Conservation (phyloP, 345 rosid genomes). For the Cardamine chenopodiifolia region DNA sequence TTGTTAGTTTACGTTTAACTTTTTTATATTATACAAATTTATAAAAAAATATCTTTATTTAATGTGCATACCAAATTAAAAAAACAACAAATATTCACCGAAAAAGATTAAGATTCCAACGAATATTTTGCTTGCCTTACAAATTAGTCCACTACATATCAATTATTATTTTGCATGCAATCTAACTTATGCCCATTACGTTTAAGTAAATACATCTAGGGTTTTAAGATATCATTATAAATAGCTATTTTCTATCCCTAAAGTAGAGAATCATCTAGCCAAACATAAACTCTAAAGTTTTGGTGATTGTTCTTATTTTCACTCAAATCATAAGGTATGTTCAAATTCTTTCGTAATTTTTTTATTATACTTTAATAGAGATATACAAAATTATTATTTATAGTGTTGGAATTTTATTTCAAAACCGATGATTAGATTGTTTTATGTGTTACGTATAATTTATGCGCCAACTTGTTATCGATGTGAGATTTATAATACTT, state of each 20-base stretch:
- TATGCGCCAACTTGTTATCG: too few relatives aligned
- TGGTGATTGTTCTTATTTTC: not conserved
- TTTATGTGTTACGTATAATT: too few relatives aligned
- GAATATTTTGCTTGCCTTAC: too few relatives aligned
- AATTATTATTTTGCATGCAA: too few relatives aligned
- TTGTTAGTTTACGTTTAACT: too few relatives aligned
- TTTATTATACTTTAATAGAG: not conserved
- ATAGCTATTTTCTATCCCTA: not conserved
- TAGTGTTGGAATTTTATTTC: not conserved
- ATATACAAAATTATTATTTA: not conserved
- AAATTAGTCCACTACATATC: not conserved
- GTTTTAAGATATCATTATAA: not conserved
- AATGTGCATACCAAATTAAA: not conserved
- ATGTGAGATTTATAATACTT: too few relatives aligned
- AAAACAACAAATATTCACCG: too few relatives aligned
- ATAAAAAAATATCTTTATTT: too few relatives aligned
- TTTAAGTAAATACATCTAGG: not conserved
- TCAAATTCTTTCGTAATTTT: not conserved
- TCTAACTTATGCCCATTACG: not conserved
- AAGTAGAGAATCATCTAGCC: not conserved
- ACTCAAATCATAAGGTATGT: not conserved
- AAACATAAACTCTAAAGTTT: not conserved
- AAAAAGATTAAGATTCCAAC: too few relatives aligned
- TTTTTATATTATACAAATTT: too few relatives aligned
- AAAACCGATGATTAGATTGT: too few relatives aligned